Base-by-base conservation (phyloP, 306 rosid genomes). In the Gleditsia sinensis region DNA sequence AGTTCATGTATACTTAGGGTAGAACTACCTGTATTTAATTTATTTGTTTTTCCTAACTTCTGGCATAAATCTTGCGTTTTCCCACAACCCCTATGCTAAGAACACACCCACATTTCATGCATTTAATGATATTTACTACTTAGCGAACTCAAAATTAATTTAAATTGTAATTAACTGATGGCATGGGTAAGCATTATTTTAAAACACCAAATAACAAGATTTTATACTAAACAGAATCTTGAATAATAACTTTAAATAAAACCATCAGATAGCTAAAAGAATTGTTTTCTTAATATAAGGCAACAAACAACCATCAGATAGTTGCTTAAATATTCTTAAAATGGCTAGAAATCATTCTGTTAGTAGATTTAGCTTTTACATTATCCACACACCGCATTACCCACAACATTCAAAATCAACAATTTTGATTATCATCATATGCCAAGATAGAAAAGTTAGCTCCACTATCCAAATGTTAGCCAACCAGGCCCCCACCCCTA, bases 401-500 rank as follows among this genome's bases (percentile, higher is more conserved):
- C 13, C 7, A 58, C 64, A 28, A 61, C 19, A 61, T 37, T 11
- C 11, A 40, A 9, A 11, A 9, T 40, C 46, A 40, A 11, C 46
- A 11, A 40, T 9, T 1, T 40, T 9, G 1, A 3, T 5, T 9
- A 40, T 40, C 46, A 40, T 9, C 46, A 40, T 61, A n/a, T 19
- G n/a, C 68, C 48, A 10, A 57, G 46, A 39, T 33, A 55, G 16
- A 0, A 6, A 36, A 36, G 42, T 6, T 10, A 36, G 42, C 1
- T 36, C 42, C 7, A 9, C 42, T 24, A 64, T 40, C 46, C 46
- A 59, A 59, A n/a, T 63, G 54, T 63, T 24, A 37, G 63, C 69
- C 51, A 55, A 49, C 25, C n/a, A n/a, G n/a, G n/a, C 78, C 25
- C 50, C 68, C 62, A 43, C 65, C 49, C 37, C 69, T n/a, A n/a